Conservation (phyloP, 495 filamentous ascomycete genomes). For the Hyphodiscus hymeniophilus region DNA sequence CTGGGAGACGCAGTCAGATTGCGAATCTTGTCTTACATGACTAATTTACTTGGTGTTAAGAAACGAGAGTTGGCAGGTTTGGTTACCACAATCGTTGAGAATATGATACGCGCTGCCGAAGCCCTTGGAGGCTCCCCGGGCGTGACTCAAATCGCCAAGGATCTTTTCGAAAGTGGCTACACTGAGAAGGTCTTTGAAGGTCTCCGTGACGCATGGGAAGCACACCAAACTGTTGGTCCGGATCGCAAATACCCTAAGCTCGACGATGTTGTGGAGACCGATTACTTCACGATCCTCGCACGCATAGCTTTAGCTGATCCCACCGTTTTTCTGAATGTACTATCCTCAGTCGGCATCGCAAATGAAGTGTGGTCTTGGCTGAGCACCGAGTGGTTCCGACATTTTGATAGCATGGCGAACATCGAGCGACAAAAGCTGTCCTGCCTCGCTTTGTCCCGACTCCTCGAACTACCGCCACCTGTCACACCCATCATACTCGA, state of each 20-base stretch:
- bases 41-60: conserved; percentile 47
- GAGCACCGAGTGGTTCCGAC: conserved; percentile 76
- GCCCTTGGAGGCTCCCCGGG: conserved; percentile 58
- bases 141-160: conserved; percentile 54
- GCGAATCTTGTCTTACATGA: conserved; percentile 48
- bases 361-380: conserved; percentile 63
- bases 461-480: conserved; percentile 54
- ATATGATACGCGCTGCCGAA: conserved; percentile 61
- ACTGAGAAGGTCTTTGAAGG: conserved; percentile 58
- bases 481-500: conserved; percentile 38
- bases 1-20: conserved; percentile 56
- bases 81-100: conserved; percentile 59
- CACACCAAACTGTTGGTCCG: conserved; percentile 70
- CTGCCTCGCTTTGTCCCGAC: conserved; percentile 69
- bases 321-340: conserved; percentile 50
- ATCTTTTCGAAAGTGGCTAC: conserved; percentile 61
- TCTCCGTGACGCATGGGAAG: conserved; percentile 61
- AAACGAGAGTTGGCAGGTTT: conserved; percentile 58
- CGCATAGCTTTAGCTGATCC: conserved; percentile 68
- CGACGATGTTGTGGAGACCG: conserved; percentile 61
- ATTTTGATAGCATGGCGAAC: conserved; percentile 76
- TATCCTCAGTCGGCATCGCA: conserved; percentile 31
- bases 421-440: conserved; percentile 71
- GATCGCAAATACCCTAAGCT: conserved; percentile 53
- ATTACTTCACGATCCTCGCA: conserved; percentile 79